Conservation (phyloP, 768 basidiomycete species). For the Pulveroboletus sp. region DNA sequence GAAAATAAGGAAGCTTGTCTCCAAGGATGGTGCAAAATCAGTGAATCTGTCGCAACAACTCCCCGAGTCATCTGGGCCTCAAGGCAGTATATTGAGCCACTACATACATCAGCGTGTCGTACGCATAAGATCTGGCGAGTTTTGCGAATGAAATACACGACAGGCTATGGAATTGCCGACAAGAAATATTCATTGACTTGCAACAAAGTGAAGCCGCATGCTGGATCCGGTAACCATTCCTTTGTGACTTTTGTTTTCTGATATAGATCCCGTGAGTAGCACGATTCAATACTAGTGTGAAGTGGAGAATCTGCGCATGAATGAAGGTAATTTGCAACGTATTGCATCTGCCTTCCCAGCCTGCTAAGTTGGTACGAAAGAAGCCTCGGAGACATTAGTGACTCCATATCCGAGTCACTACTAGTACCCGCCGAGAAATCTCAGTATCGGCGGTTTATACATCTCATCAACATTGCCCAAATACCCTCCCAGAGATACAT, state of each 20-base stretch:
- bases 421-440: no score
- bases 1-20: conserved; percentile 43
- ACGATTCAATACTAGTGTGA: no score
- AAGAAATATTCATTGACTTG: conserved; percentile 52
- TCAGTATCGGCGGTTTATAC: no score
- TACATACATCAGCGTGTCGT: conserved; percentile 46
- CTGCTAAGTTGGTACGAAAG: no score
- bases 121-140: not conserved
- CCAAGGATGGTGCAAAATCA: conserved; percentile 29
- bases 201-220: conserved; percentile 52
- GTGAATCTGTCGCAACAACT: conserved; percentile 43
- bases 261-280: conserved; percentile 56
- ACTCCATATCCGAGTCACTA: no score
- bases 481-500: no score
- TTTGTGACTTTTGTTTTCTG: conserved; percentile 67
- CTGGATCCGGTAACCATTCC: conserved; percentile 37
- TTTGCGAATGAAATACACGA: conserved; percentile 4
- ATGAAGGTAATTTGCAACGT: no score
- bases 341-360: no score
- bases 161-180: conserved; percentile 47
- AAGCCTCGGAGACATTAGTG: no score
- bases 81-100: conserved; percentile 39
- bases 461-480: no score
- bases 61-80: conserved; percentile 37
- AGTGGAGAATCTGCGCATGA: no score